Evolutionary conservation across 768 basidiomycete genomes (phyloP).

Genomic region (Lactarius quietus): DNA sequence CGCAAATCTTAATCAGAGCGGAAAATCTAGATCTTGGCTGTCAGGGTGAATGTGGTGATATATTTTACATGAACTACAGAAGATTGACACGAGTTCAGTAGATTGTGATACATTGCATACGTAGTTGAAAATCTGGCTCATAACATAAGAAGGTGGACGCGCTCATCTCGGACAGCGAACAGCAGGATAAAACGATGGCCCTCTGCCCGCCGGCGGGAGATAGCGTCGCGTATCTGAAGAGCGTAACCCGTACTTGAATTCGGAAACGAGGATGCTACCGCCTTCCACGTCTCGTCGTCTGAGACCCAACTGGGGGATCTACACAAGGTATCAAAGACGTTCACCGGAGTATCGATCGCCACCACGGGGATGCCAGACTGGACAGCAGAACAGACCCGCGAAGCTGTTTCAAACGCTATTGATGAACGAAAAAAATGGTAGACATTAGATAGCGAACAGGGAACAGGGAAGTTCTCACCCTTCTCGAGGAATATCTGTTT

Average conservation of each 20-base stretch:
- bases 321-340: conserved; percentile 61
- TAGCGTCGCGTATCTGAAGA: conserved; percentile 62
- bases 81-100: neutral
- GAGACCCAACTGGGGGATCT: conserved; percentile 59
- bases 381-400: conserved; percentile 55
- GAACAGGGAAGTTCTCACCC: conserved; percentile 40
- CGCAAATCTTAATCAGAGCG: neutral
- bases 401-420: conserved; percentile 60
- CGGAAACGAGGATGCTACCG: conserved; percentile 52
- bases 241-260: conserved; percentile 59
- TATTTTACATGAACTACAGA: neutral
- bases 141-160: conserved; percentile 53
- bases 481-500: conserved; percentile 68
- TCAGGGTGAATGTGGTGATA: neutral
- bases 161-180: conserved; percentile 66
- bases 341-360: conserved; percentile 63
- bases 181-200: conserved; percentile 60
- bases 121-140: conserved; percentile 1
- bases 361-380: conserved; percentile 61
- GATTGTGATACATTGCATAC: neutral
- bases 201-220: conserved; percentile 57
- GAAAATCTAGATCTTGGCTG: neutral
- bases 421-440: neutral
- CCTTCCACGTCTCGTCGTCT: conserved; percentile 75
- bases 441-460: neutral